Conservation (phyloP, 2,329 filamentous ascomycete genomes). For the Teratosphaeria nubilosa region DNA sequence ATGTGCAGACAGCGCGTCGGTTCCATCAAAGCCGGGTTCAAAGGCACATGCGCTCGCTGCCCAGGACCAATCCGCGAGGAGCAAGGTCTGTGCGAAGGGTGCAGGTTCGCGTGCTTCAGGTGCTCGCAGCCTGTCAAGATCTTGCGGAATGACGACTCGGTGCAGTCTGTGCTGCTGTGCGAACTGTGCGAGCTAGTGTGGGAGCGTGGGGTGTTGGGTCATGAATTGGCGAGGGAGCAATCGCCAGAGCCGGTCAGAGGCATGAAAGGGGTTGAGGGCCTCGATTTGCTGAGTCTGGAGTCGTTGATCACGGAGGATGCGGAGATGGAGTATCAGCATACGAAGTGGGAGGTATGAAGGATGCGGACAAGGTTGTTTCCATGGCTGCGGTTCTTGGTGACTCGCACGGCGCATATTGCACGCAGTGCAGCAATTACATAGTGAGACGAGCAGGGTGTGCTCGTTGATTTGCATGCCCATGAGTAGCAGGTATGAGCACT, state of each 20-base stretch:
- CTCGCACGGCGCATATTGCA: too few species aligned
- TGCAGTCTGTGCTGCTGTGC: constrained; percentile 15
- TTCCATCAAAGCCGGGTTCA: constrained; percentile 3
- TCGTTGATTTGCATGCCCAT: too few species aligned
- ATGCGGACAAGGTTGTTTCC: too few species aligned
- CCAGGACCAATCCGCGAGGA: constrained; percentile 10
- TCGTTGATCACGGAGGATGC: background rate
- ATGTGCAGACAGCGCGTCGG: constrained; percentile 7
- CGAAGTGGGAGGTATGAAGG: background rate
- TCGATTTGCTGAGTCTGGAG: constrained; percentile 1
- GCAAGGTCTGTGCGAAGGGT: constrained; percentile 29
- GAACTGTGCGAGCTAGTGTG: constrained; percentile 24
- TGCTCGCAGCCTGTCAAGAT: constrained; percentile 20
- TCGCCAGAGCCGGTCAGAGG: background rate
- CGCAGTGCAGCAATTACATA: too few species aligned
- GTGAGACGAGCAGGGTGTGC: too few species aligned
- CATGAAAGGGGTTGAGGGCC: constrained; percentile 1
- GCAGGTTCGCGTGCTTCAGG: constrained; percentile 33
- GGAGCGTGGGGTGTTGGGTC: constrained; percentile 30
- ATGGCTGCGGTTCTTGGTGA: too few species aligned
- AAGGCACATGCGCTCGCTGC: constrained; percentile 7
- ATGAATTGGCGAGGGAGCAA: constrained; percentile 17
- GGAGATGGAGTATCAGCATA: constrained; percentile 5
- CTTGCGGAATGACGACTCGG: background rate
- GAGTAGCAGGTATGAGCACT: too few species aligned